Evolutionary conservation across 169 alveolate species (phyloP).

Genomic region (Toxoplasma gondii): DNA sequence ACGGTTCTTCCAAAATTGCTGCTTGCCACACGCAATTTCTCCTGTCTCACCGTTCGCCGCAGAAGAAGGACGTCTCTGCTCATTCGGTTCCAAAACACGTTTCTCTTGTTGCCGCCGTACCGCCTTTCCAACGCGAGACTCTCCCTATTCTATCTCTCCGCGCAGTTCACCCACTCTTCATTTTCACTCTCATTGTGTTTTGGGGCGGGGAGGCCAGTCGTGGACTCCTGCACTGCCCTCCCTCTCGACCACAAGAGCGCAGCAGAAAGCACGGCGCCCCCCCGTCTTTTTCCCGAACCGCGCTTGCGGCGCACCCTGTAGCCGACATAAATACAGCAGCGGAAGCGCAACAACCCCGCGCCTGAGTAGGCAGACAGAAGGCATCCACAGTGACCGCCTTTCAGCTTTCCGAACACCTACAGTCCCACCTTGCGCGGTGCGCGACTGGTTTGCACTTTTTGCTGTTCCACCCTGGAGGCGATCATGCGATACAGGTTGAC

Average conservation of each 20-base stretch:
- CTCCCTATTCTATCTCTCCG: neutral
- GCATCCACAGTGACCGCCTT: neutral
- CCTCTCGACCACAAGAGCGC: neutral
- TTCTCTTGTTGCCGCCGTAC: neutral
- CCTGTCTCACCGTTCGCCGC: constrained; percentile 8
- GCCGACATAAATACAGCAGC: neutral
- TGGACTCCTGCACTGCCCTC: neutral
- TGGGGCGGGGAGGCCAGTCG: neutral
- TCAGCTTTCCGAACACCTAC: neutral
- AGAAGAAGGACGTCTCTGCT: neutral
- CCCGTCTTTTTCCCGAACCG: constrained; percentile 17
- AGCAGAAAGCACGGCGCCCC: neutral
- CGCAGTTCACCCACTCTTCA: neutral
- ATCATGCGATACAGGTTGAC: too few species aligned
- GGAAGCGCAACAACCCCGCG: neutral
- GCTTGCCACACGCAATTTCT: neutral
- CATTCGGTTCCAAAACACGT: neutral
- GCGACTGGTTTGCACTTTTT: neutral
- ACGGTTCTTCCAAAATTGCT: too few species aligned
- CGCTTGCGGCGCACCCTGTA: neutral
- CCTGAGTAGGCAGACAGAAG: neutral
- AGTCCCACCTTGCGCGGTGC: neutral
- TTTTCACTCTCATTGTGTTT: neutral
- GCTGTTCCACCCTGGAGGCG: neutral
- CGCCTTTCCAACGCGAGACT: neutral